Percentiles rank a stretch among this genome's conserved stretches.
phyloP scores from a whole-genome alignment of 805 yeast species.

The Groenewaldozyma tartarivorans region DNA sequence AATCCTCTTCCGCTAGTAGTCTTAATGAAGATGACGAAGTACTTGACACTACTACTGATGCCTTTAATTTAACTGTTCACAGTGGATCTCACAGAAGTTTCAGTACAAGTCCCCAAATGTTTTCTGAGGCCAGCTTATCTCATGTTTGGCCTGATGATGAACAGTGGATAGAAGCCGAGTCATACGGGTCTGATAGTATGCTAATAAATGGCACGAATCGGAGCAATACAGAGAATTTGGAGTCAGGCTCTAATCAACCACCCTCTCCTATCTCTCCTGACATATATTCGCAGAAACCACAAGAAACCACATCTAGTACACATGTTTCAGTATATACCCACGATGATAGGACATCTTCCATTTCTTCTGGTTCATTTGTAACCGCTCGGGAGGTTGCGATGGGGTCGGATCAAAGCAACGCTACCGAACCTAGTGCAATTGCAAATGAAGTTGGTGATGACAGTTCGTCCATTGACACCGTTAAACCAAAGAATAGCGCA shows the following conservation, averaged over 20 bases:
- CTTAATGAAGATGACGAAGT: background rate
- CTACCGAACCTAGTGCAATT: background rate
- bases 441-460: background rate
- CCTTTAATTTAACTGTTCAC: background rate
- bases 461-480: background rate
- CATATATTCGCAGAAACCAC: too few relatives aligned
- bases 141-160: background rate
- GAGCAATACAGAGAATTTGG: too few relatives aligned
- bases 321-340: too few relatives aligned
- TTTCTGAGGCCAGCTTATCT: background rate
- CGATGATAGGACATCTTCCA: too few relatives aligned
- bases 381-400: background rate
- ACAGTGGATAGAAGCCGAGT: background rate
- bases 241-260: too few relatives aligned
- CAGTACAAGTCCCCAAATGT: background rate
- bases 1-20: background rate
- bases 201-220: too few relatives aligned
- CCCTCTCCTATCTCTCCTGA: too few relatives aligned
- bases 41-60: background rate
- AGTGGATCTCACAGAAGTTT: background rate
- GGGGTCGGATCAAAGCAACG: background rate
- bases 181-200: background rate
- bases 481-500: slow-evolving; percentile 1
- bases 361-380: background rate
- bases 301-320: too few relatives aligned